These are phyloP conservation scores for Sclerospora graminicola DNA, from an alignment of 352 stramenopile genomes.

Conservation along the genomic window DNA sequence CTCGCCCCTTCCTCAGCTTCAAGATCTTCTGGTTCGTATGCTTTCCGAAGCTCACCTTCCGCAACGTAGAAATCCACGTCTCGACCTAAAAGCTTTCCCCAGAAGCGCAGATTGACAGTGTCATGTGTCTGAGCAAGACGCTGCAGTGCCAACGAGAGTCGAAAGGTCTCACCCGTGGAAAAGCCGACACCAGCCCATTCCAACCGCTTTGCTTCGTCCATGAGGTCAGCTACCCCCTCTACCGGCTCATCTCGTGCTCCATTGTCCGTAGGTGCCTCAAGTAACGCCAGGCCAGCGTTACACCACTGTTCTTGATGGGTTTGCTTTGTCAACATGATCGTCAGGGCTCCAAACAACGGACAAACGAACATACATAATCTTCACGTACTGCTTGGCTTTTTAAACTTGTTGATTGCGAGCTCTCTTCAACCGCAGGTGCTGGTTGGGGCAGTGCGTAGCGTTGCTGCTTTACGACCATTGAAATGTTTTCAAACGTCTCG, in stretches of 20 bases:
- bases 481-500: slow-evolving; percentile 84
- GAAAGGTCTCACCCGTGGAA: slow-evolving; percentile 64
- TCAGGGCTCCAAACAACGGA: too few species aligned
- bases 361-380: too few species aligned
- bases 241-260: slow-evolving; percentile 29
- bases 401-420: too few species aligned
- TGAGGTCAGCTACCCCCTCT: slow-evolving; percentile 41
- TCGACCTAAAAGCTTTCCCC: too few species aligned
- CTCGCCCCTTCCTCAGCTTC: slow-evolving; percentile 53
- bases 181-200: slow-evolving; percentile 72
- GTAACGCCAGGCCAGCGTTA: slow-evolving; percentile 43
- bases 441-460: slow-evolving; percentile 35
- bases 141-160: slow-evolving; percentile 51
- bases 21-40: slow-evolving; percentile 49
- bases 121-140: slow-evolving; percentile 40
- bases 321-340: slow-evolving; percentile 25
- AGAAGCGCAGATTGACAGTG: slow-evolving; percentile 76
- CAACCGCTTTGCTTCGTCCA: slow-evolving; percentile 80
- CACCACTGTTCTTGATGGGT: slow-evolving; percentile 51
- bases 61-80: slow-evolving; percentile 87
- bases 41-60: slow-evolving; percentile 49
- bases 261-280: slow-evolving; percentile 43
- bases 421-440: slow-evolving; percentile 16
- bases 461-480: slow-evolving; percentile 74
- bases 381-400: too few species aligned